phyloP scores from a whole-genome alignment of 2,329 filamentous ascomycete genomes.

The Paramyrothecium roridum region DNA sequence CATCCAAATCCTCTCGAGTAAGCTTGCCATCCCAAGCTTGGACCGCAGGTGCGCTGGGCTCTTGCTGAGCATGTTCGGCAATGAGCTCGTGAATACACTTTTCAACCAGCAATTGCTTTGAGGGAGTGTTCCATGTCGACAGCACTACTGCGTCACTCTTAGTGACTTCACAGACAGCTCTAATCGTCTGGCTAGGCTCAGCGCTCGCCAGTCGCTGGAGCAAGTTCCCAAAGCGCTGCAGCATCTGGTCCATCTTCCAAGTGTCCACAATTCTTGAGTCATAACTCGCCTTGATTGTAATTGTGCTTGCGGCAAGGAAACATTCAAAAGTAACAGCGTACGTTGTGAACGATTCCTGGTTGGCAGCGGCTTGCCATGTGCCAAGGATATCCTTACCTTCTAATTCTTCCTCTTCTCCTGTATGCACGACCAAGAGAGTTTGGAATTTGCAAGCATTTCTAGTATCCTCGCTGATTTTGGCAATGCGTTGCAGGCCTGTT shows the following conservation, averaged over 20 bases:
- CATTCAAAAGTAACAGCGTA: conserved; percentile 1
- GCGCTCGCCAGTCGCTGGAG: neutral
- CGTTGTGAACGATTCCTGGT: neutral
- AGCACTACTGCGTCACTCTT: neutral
- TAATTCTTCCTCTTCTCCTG: conserved; percentile 2
- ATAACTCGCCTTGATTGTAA: neutral
- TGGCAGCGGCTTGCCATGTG: neutral
- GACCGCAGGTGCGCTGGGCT: conserved; percentile 30
- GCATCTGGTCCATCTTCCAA: neutral
- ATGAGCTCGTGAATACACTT: conserved; percentile 37
- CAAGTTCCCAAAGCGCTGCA: neutral
- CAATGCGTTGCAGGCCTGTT: conserved; percentile 9
- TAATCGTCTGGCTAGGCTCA: neutral
- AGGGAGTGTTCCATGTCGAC: neutral
- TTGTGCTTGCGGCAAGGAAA: neutral
- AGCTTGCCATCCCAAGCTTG: conserved; percentile 33
- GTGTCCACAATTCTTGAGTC: neutral
- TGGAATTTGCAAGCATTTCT: conserved; percentile 5
- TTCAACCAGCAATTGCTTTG: neutral
- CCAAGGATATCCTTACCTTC: neutral
- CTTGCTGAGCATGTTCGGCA: conserved; percentile 26
- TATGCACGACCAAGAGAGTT: conserved; percentile 10
- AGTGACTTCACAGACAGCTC: neutral
- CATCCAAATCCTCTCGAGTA: conserved; percentile 28
- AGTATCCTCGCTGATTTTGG: conserved; percentile 1